Conservation (phyloP, 305 asterid species). For the Solanum hybrid region DNA sequence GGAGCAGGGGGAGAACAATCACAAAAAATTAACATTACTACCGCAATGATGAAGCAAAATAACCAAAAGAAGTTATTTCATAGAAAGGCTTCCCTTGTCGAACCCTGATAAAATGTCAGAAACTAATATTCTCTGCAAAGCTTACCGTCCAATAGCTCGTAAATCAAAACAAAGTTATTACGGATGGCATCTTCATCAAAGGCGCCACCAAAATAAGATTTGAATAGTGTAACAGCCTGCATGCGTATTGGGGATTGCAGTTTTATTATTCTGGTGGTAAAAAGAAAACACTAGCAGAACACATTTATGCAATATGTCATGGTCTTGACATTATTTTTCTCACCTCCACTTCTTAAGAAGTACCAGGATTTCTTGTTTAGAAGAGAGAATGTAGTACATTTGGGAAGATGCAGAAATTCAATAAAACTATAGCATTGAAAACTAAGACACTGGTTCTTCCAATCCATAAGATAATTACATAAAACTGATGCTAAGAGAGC, state of each 20-base stretch:
- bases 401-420: not conserved
- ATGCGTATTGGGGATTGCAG: not conserved
- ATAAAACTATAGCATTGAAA: not conserved
- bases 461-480: not conserved
- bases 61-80: not conserved
- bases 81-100: not conserved
- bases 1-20: not conserved
- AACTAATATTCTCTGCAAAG: not conserved
- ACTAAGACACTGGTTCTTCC: not conserved
- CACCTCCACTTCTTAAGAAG: not conserved
- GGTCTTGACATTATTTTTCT: not conserved
- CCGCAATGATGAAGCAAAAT: not conserved
- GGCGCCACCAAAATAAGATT: constrained; percentile 96
- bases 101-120: not conserved
- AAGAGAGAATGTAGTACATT: not conserved
- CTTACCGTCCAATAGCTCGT: constrained; percentile 95
- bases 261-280: not conserved
- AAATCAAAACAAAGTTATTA: constrained; percentile 87
- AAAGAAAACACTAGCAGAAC: not conserved
- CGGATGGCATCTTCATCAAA: constrained; percentile 99
- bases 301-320: not conserved
- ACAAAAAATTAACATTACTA: not conserved
- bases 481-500: not conserved
- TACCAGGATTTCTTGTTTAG: not conserved
- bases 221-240: constrained; percentile 94